These are phyloP conservation scores for Taxillus chinensis DNA, from an alignment of 164 flowering plant genomes.

Conservation along the genomic window DNA sequence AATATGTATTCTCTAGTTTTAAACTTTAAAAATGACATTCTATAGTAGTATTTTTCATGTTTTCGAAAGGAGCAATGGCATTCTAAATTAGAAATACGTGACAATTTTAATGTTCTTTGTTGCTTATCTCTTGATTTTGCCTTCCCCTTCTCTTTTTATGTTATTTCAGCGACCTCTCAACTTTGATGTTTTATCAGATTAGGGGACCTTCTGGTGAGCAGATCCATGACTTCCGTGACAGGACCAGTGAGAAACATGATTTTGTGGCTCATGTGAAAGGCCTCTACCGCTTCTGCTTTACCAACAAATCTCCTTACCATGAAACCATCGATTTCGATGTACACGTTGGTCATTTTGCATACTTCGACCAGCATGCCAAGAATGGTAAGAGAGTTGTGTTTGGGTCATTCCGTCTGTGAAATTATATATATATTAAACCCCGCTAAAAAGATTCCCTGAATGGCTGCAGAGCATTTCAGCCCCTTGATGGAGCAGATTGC, in stretches of 20 bases:
- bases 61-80: no score
- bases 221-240: slow-evolving; percentile 71
- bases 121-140: background rate
- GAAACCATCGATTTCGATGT: slow-evolving; percentile 45
- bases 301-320: slow-evolving; percentile 39
- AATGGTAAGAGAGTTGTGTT: slow-evolving; percentile 18
- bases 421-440: background rate
- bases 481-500: slow-evolving; percentile 80
- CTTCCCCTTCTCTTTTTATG: background rate
- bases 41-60: no score
- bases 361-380: slow-evolving; percentile 36
- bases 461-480: slow-evolving; percentile 69
- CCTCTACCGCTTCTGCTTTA: slow-evolving; percentile 60
- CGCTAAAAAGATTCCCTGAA: slow-evolving; percentile 1
- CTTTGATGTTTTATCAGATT: slow-evolving; percentile 39
- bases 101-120: no score
- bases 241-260: slow-evolving; percentile 66
- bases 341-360: slow-evolving; percentile 29
- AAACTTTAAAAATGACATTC: no score
- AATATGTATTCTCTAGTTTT: no score
- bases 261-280: slow-evolving; percentile 71
- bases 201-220: slow-evolving; percentile 89
- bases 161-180: background rate
- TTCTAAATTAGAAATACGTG: no score
- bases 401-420: background rate